Evolutionary conservation across 2,329 filamentous ascomycete species (phyloP), one percentile per base, ranked within the genome.

Genomic region (Leptographium procerum): DNA sequence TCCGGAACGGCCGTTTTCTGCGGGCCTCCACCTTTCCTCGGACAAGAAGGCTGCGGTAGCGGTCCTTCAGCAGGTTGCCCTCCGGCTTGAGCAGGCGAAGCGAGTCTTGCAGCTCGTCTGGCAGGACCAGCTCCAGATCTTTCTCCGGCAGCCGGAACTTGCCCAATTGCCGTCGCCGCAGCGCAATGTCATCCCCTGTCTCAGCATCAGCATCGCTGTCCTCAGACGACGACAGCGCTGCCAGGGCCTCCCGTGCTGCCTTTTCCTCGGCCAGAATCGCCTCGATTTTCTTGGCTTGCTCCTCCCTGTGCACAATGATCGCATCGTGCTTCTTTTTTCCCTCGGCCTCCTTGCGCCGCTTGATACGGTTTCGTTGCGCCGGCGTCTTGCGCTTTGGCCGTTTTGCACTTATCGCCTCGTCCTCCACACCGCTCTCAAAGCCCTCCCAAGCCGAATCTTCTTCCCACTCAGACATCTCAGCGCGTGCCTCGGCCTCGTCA

Each of bases 401-500:
- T 75, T 95, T 96, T 61, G 82, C 81, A 66, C 82, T 85, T 57
- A 84, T 62, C 33, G 67, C 73, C 68, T 81, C 75, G 61, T 89
- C 86, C 65, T 90, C 86, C 11, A 80, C 82, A 58, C 89, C 91
- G 69, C 89, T 96, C 74, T 96, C 86, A 64, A 90, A 84, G 0
- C 88, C 88, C 70, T 91, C 92, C 90, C 91, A 96, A 16, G 89
- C 91, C 52, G 88, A 94, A 68, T 96, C 91, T 66, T 92, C 88
- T 60, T 95, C 90, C 77, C 83, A 92, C 69, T 84, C 83, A 0
- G 82, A 85, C 59, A 87, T 67, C 55, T 85, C 79, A 3, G 80
- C 81, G 53, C 80, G 82, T 61, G 82, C 80, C 66, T 89, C 85
- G 0, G 85, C 86, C 19, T 88, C 88, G 55, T 91, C 87, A 2